Evolutionary conservation across 208 protist genomes (phyloP), one percentile per base, ranked within the genome.

Genomic region (Wallacemonas sp.): DNA sequence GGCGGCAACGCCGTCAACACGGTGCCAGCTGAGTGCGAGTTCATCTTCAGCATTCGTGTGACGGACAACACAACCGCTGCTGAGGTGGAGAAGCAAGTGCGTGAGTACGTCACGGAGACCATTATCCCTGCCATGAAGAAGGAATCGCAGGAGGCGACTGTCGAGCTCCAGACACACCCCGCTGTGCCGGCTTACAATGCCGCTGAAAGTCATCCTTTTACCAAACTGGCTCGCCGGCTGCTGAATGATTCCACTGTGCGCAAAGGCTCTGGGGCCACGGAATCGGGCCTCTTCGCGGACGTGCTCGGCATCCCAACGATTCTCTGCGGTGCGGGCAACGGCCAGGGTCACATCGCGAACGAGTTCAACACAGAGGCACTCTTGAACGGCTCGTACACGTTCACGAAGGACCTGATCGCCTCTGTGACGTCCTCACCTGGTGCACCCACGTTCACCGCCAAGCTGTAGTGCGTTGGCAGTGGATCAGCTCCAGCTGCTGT

Each of bases 251-350:
- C 14, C 14, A 24, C 61, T 21, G 64, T 62, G 27, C 39, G 63
- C 32, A 70, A 61, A 58, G 73, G 68, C 1, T 70, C 60, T 29
- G 77, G 76, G 23, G 73, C 58, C 24, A 87, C 72, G 1, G 84
- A 90, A 46, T 72, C 56, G 17, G 83, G 83, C 11, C 74, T 79
- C 52, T 90, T 85, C 44, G 71, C 84, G 27, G 67, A 68, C 24
- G 27, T 57, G 9, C 63, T 82, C 30, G 66, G 68, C 43, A 72
- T 86, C 16, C 72, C 76, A 4, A 84, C 80, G 12, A 61, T 84
- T n/a, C 57, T 83, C 12, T 68, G 74, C 55, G 83, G 79, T 6
- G 76, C 80, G 9, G 83, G 80, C 14, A 74, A 70, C 30, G 61
- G 60, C 34, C 23, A 68, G 24, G 83, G 76, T 41, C 77, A 83